These are phyloP conservation scores for Paraphoma sp. DNA, from an alignment of 2,329 filamentous ascomycete genomes.

Conservation along the genomic window DNA sequence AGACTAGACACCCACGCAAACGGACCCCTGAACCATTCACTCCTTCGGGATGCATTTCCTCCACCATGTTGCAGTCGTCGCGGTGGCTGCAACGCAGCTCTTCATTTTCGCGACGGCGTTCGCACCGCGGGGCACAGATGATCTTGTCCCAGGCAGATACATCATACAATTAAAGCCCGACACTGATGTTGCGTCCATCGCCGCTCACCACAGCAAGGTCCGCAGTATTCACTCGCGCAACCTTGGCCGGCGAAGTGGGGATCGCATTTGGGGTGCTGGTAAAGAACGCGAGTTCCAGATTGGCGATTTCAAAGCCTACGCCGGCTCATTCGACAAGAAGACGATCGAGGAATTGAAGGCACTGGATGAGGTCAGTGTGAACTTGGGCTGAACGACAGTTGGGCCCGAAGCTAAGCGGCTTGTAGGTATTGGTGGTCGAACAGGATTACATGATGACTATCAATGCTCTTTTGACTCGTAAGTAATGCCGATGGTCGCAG, in stretches of 20 bases:
- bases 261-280: slow-evolving; percentile 13
- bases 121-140: slow-evolving; percentile 3
- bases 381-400: not conserved
- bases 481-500: not conserved
- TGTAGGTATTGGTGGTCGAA: slow-evolving; percentile 33
- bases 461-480: slow-evolving; percentile 28
- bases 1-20: no score
- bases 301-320: slow-evolving; percentile 40
- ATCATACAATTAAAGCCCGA: slow-evolving; percentile 52
- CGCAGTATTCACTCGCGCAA: slow-evolving; percentile 40
- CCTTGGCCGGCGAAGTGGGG: slow-evolving; percentile 23
- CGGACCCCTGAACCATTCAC: not conserved
- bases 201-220: slow-evolving; percentile 32
- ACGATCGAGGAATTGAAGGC: slow-evolving; percentile 38
- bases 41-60: slow-evolving; percentile 35
- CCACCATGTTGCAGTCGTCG: slow-evolving; percentile 30
- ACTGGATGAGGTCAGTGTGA: slow-evolving; percentile 30
- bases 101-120: slow-evolving; percentile 31
- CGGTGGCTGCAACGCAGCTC: slow-evolving; percentile 29
- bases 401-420: not conserved
- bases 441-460: slow-evolving; percentile 36
- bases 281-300: slow-evolving; percentile 39
- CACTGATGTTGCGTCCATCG: slow-evolving; percentile 30
- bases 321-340: slow-evolving; percentile 37
- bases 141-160: slow-evolving; percentile 49